Evolutionary conservation across 2,329 filamentous ascomycete species (phyloP), one percentile per base, ranked within the genome.

Genomic region (Teratosphaeria nubilosa): DNA sequence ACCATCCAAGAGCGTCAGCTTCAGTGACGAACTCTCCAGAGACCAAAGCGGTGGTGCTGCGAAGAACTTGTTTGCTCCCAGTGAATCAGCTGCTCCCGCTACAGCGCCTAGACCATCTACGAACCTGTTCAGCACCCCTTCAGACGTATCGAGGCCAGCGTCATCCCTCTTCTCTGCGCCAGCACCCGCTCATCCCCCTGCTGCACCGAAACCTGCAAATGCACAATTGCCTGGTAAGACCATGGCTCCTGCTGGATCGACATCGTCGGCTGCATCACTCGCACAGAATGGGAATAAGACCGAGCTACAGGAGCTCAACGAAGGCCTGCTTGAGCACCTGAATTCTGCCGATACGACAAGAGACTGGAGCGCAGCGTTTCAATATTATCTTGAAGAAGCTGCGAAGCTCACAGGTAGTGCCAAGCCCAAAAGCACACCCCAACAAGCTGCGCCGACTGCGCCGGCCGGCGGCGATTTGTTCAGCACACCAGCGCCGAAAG

Each of bases 301-400:
- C 32, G 55, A 58, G 45, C 62, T 70, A 57, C 62, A 62, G 50
- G 27, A 58, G 24, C 62, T 71, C 14, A 71, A 71, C 57, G 61
- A 68, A 31, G 66, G 62, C 16, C 20, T 70, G 6, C 30, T 67
- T n/a, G 58, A 56, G 14, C 67, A 70, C 45, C 52, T 71, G 25
- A 62, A 60, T 30, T 61, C 51, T 10, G 62, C 65, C 52, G 62
- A 68, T 56, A 41, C 58, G 3, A 62, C 56, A n/a, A 55, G 60
- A 32, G 69, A 71, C 59, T 69, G 65, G 65, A 68, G 61, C 27
- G 41, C 55, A 4, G 60, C 69, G n/a, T 61, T 66, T 25, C 60
- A 66, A 34, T 70, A 63, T 57, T 69, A 68, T 52, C 56, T 67
- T 16, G 53, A 56, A 31, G 52, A 63, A 51, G 65, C 65, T 11